Evolutionary conservation across 108 stramenopile genomes (phyloP).

Genomic region (Cyclostephanos invisitatus): DNA sequence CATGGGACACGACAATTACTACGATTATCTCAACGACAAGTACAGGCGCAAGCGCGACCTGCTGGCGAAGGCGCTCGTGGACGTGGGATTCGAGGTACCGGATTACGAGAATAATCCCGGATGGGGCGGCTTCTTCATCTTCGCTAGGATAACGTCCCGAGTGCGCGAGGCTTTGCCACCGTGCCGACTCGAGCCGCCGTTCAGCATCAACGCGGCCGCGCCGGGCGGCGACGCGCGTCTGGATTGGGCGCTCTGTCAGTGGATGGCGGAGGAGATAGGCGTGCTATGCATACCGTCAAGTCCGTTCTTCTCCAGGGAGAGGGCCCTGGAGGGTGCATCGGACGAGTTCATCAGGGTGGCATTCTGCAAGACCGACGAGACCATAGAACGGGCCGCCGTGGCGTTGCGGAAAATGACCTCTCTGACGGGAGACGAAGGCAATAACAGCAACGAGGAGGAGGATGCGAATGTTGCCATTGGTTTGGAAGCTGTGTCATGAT

Average conservation of each 20-base stretch:
- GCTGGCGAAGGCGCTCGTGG: conserved; percentile 63
- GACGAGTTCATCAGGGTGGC: conserved; percentile 93
- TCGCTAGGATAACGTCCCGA: conserved; percentile 82
- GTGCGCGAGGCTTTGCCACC: conserved; percentile 55
- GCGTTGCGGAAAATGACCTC: conserved; percentile 50
- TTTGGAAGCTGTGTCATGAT: neutral
- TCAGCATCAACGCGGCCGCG: conserved; percentile 65
- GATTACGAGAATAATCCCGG: conserved; percentile 77
- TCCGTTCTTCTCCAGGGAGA: conserved; percentile 86
- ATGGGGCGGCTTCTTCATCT: conserved; percentile 95
- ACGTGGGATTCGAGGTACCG: conserved; percentile 79
- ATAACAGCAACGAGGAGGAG: neutral
- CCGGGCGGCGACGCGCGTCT: conserved; percentile 71
- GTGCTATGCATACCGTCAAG: conserved; percentile 94
- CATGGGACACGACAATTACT: conserved; percentile 75
- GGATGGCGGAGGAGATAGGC: conserved; percentile 90
- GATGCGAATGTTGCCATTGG: neutral
- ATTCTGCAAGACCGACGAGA: conserved; percentile 96
- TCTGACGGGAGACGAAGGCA: neutral
- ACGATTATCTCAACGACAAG: conserved; percentile 70
- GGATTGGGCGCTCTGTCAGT: conserved; percentile 92
- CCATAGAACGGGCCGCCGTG: conserved; percentile 81
- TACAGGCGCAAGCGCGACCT: conserved; percentile 87
- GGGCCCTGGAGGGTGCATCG: conserved; percentile 62
- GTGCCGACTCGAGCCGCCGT: conserved; percentile 38